Evolutionary conservation across 805 yeast genomes (phyloP).

Genomic region (Candida quercuum): DNA sequence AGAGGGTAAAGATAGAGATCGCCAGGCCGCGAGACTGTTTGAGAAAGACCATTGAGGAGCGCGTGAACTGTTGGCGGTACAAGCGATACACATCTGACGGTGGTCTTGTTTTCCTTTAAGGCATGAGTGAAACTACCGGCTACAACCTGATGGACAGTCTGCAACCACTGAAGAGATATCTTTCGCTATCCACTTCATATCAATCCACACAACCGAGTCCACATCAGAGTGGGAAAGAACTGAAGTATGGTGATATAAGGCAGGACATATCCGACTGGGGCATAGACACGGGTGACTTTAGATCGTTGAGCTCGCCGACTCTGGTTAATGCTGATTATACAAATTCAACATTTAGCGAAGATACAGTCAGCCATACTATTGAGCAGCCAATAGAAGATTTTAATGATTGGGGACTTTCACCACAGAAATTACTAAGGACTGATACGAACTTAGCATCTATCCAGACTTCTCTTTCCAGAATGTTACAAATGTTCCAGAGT

Average conservation of each 20-base stretch:
- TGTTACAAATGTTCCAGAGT: constrained; percentile 7
- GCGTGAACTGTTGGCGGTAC: too few species aligned
- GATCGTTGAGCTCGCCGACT: constrained; percentile 21
- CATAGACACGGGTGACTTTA: constrained; percentile 13
- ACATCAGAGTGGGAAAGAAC: background rate
- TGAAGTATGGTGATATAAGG: background rate
- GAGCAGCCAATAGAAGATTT: constrained; percentile 2
- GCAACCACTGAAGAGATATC: constrained; percentile 20
- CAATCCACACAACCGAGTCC: background rate
- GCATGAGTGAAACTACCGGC: constrained; percentile 1
- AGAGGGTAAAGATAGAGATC: too few species aligned
- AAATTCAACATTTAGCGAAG: constrained; percentile 6
- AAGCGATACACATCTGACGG: too few species aligned
- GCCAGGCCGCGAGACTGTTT: too few species aligned
- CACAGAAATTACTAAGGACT: constrained; percentile 3
- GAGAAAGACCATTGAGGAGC: too few species aligned
- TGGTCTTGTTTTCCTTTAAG: too few species aligned
- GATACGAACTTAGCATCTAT: background rate
- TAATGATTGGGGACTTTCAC: constrained; percentile 16
- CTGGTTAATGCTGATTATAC: constrained; percentile 16
- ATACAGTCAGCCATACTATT: constrained; percentile 3
- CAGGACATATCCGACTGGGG: constrained; percentile 22
- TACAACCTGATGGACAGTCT: constrained; percentile 17
- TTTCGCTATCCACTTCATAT: constrained; percentile 5
- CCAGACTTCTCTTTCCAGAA: background rate